Base-by-base conservation (phyloP, 805 yeast genomes). In the Blastobotrys chiropterorum region DNA sequence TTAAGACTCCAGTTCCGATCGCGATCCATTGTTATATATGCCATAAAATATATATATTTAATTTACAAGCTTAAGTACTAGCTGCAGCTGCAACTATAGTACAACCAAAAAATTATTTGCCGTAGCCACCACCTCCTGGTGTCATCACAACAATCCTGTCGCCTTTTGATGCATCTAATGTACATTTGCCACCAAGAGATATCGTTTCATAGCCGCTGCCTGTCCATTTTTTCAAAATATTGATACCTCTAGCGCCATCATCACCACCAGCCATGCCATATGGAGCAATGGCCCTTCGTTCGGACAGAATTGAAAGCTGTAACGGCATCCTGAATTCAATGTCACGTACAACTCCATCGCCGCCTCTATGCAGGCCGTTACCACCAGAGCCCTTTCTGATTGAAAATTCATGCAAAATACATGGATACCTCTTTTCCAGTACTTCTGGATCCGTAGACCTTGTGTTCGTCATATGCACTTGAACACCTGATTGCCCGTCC, bases 391-490 rank as follows among this genome's bases (percentile, higher is more conserved):
- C 80, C 4, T 62, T 46, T 57, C 97, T 77, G 17, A 90, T 73
- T 0, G 86, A 74, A 60, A 85, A 90, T 62, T 86, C 84, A 53
- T 78, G 80, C 34, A 90, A 67, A 7, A 90, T 69, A 6, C 87
- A 90, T 0, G 97, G 97, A 62, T 90, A 90, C 50, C 97, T 72
- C 65, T 85, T 83, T 66, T 90, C 97, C 63, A 90, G 83, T 7
- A 90, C 77, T 67, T 90, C 97, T 3, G 90, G 83, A 65, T 90
- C 97, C 0, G 97, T 90, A 68, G 90, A 87, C 62, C 96, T 76
- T 1, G 97, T 90, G 68, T 90, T 90, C 22, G 97, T 90, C 83
- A 92, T 90, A 66, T 90, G 94, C 3, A 95, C 86, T 62, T 90
- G 97, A 2, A 90, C 95, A n/a, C 88, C 96, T 53, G 83, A 78